Evolutionary conservation across 306 rosid genomes (phyloP).

Genomic region (Carpinus viminea): DNA sequence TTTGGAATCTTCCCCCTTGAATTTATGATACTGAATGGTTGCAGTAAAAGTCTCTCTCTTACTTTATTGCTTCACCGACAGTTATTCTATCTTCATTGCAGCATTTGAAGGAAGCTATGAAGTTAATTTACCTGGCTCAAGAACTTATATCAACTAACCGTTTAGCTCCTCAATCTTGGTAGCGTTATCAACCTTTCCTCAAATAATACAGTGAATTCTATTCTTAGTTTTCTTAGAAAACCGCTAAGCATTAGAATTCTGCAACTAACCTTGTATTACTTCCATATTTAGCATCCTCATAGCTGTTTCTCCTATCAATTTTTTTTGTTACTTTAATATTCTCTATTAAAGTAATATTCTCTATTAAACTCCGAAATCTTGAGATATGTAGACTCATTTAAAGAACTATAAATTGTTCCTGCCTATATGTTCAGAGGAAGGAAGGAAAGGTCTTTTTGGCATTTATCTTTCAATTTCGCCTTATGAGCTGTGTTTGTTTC

Average conservation of each 20-base stretch:
- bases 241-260: neutral
- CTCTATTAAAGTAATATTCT: too few species aligned
- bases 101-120: conserved; percentile 99
- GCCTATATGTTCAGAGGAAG: too few species aligned
- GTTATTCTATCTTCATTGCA: conserved; percentile 46
- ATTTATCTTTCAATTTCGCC: too few species aligned
- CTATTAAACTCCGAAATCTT: too few species aligned
- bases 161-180: conserved; percentile 96
- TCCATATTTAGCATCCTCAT: neutral
- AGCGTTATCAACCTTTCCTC: conserved; percentile 31
- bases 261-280: neutral
- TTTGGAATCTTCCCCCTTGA: too few species aligned
- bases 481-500: too few species aligned
- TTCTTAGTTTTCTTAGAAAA: neutral
- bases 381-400: too few species aligned
- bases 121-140: conserved; percentile 90
- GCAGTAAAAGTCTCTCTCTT: too few species aligned
- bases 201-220: neutral
- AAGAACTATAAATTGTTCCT: too few species aligned
- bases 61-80: conserved; percentile 30
- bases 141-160: conserved; percentile 89
- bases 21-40: too few species aligned
- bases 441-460: too few species aligned
- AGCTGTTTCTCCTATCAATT: neutral
- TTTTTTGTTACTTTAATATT: neutral